A percentile compares a stretch with the other conserved stretches of the same genome.
Conservation (phyloP, 2,329 filamentous ascomycete genomes). For the Microsporum canis region DNA sequence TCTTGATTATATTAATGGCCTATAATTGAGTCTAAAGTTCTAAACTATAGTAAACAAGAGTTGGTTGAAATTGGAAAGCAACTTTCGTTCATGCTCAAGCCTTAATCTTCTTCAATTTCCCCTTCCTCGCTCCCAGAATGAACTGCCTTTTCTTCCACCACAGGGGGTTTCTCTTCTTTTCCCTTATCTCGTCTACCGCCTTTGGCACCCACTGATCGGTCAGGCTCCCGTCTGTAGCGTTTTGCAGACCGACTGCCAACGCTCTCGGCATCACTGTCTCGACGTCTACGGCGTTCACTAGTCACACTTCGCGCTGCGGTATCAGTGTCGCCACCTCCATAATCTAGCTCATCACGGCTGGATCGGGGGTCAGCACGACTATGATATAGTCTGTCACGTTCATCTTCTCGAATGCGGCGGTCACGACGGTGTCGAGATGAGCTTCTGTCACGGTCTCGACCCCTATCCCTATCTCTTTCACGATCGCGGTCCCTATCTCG, state of each 20-base stretch:
- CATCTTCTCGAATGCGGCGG: constrained; percentile 75
- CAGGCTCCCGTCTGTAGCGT: constrained; percentile 36
- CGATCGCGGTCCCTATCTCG: constrained; percentile 20
- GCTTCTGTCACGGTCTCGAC: constrained; percentile 33
- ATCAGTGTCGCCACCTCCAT: constrained; percentile 57
- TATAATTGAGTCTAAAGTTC: background rate
- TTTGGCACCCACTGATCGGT: background rate
- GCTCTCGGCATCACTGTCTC: constrained; percentile 63
- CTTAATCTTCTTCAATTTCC: constrained; percentile 73
- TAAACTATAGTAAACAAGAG: background rate
- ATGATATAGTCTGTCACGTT: constrained; percentile 77
- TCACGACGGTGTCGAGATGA: constrained; percentile 54
- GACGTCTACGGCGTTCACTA: constrained; percentile 61
- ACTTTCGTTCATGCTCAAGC: no score
- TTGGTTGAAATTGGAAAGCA: background rate
- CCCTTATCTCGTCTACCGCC: constrained; percentile 35
- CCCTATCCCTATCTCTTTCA: constrained; percentile 30
- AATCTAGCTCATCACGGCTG: constrained; percentile 78
- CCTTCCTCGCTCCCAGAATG: constrained; percentile 92
- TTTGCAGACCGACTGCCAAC: constrained; percentile 52
- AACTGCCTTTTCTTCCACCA: constrained; percentile 36
- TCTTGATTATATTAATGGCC: background rate
- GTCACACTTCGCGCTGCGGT: constrained; percentile 37
- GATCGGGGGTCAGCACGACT: constrained; percentile 68
- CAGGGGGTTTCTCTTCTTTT: constrained; percentile 26